These are phyloP conservation scores for Cutaneotrichosporon cyanovorans DNA, from an alignment of 1,284 basidiomycete genomes.

Conservation along the genomic window DNA sequence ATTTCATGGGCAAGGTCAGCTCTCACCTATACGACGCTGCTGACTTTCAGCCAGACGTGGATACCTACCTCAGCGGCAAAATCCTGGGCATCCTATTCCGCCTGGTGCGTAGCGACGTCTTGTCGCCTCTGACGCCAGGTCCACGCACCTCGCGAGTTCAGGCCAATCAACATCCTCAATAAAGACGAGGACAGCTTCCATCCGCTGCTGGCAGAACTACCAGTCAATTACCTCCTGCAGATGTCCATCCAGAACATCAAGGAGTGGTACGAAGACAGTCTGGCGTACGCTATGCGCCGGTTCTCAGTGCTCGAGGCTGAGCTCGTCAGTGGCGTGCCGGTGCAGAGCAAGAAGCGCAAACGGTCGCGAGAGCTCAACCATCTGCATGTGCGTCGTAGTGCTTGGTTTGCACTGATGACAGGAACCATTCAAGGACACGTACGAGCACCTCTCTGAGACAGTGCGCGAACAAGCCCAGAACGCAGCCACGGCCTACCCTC, in stretches of 20 bases:
- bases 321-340: slow-evolving; percentile 31
- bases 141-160: slow-evolving; percentile 28
- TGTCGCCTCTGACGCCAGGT: slow-evolving; percentile 18
- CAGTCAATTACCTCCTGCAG: slow-evolving; percentile 19
- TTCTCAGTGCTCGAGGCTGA: slow-evolving; percentile 35
- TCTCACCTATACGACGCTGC: not conserved
- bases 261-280: slow-evolving; percentile 26
- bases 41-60: slow-evolving; percentile 18
- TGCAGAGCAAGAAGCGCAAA: slow-evolving; percentile 32
- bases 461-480: slow-evolving; percentile 22
- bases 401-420: slow-evolving; percentile 2
- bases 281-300: slow-evolving; percentile 34
- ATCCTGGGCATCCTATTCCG: slow-evolving; percentile 42
- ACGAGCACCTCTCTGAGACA: slow-evolving; percentile 17
- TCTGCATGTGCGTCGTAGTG: slow-evolving; percentile 1
- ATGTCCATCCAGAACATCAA: slow-evolving; percentile 31
- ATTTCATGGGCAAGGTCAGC: slow-evolving; percentile 44
- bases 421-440: slow-evolving; percentile 34
- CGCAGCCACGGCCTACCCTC: slow-evolving; percentile 8
- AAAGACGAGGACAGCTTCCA: slow-evolving; percentile 7
- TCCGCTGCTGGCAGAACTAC: slow-evolving; percentile 17
- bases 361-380: slow-evolving; percentile 23
- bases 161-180: slow-evolving; percentile 22
- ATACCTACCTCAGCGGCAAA: slow-evolving; percentile 27
- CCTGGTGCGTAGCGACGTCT: slow-evolving; percentile 28